Conservation (phyloP, 345 rosid genomes). For the Syzygium jambos region DNA sequence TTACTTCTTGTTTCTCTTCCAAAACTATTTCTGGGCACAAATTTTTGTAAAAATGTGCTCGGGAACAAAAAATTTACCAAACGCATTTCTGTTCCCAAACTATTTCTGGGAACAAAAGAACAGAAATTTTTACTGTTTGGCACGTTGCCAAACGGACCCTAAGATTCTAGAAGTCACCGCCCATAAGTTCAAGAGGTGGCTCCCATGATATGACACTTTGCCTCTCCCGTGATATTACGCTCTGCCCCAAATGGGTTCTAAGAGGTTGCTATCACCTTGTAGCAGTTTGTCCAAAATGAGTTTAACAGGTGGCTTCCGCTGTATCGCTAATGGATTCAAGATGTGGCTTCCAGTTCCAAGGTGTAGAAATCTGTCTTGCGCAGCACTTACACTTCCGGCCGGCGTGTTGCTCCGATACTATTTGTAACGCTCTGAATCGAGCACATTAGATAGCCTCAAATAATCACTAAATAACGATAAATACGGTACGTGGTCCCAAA, state of each 20-base stretch:
- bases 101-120: too few species aligned
- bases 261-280: background rate
- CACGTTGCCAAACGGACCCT: too few species aligned
- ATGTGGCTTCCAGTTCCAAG: background rate
- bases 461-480: background rate
- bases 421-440: background rate
- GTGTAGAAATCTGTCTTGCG: background rate
- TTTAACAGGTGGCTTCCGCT: background rate
- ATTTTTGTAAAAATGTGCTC: too few species aligned
- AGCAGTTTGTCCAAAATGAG: background rate
- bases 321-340: background rate
- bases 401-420: background rate
- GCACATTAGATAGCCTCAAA: background rate
- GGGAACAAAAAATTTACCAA: too few species aligned
- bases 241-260: background rate
- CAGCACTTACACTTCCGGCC: background rate
- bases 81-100: too few species aligned
- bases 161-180: background rate
- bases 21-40: too few species aligned
- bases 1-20: too few species aligned
- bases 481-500: background rate
- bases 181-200: background rate
- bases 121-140: too few species aligned
- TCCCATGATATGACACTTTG: background rate
- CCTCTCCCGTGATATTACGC: background rate